phyloP scores from a whole-genome alignment of 1,284 basidiomycete genomes.

The Ceratobasidium sp. region DNA sequence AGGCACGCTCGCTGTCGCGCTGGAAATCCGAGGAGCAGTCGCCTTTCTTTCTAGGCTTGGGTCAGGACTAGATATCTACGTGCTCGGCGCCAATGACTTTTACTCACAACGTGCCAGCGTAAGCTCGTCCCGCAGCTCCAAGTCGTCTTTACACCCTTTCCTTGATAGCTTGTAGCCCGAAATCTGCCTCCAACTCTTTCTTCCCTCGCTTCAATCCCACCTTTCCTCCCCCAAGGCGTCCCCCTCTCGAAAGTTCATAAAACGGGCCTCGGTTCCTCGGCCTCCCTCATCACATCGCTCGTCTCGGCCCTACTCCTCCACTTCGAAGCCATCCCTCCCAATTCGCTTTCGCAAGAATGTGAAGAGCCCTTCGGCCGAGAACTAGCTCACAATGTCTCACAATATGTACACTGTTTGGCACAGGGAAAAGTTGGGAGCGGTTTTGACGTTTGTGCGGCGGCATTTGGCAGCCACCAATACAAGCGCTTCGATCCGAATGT shows the following conservation, averaged over 20 bases:
- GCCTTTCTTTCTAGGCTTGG: slow-evolving; percentile 62
- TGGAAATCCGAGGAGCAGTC: slow-evolving; percentile 64
- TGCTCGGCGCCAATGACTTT: slow-evolving; percentile 96
- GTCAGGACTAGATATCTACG: slow-evolving; percentile 75
- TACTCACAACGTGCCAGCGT: slow-evolving; percentile 94
- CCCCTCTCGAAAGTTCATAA: slow-evolving; percentile 88
- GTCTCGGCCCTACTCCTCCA: slow-evolving; percentile 87
- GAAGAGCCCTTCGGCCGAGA: slow-evolving; percentile 60
- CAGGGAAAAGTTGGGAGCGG: slow-evolving; percentile 99
- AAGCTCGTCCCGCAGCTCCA: slow-evolving; percentile 50
- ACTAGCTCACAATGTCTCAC: slow-evolving; percentile 92
- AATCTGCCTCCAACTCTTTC: slow-evolving; percentile 68
- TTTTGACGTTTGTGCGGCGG: slow-evolving; percentile 95
- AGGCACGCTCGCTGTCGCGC: slow-evolving; percentile 75
- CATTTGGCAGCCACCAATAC: slow-evolving; percentile 95
- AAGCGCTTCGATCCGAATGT: slow-evolving; percentile 85
- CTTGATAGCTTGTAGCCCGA: slow-evolving; percentile 63
- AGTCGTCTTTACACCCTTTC: slow-evolving; percentile 26
- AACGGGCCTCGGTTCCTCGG: slow-evolving; percentile 96
- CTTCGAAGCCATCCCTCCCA: slow-evolving; percentile 69
- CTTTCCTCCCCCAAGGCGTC: slow-evolving; percentile 80
- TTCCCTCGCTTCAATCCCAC: slow-evolving; percentile 72
- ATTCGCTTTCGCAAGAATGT: slow-evolving; percentile 60
- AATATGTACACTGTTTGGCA: slow-evolving; percentile 95
- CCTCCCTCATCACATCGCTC: slow-evolving; percentile 95